phyloP scores from a whole-genome alignment of 306 rosid genomes.

The Vachellia pachyceras region DNA sequence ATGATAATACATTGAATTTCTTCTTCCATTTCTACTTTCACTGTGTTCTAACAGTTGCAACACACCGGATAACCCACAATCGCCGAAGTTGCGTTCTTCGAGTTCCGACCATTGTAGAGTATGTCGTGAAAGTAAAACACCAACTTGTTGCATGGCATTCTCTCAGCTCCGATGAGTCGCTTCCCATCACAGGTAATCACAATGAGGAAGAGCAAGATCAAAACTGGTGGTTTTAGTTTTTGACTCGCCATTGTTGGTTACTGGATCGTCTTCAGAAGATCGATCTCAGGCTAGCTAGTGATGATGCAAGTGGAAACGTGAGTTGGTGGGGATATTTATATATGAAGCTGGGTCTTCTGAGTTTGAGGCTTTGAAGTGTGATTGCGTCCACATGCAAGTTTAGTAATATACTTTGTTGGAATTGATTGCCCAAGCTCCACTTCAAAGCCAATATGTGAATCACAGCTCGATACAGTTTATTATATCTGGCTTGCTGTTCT shows the following conservation, averaged over 20 bases:
- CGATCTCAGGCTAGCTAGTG: neutral
- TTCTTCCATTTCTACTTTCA: too few relatives aligned
- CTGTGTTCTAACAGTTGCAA: too few relatives aligned
- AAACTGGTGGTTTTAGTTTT: neutral
- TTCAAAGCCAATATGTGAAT: slow-evolving; percentile 11
- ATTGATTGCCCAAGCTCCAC: neutral
- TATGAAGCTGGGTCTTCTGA: neutral
- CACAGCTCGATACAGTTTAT: neutral
- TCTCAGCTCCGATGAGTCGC: neutral
- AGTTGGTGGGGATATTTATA: too few relatives aligned
- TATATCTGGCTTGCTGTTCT: neutral
- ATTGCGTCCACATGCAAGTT: neutral
- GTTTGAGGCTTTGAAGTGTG: neutral
- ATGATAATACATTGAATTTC: too few relatives aligned
- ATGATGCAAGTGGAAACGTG: neutral
- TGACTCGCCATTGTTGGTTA: neutral
- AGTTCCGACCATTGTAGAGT: slow-evolving; percentile 47
- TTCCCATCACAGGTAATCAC: neutral
- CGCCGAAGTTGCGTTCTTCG: slow-evolving; percentile 36
- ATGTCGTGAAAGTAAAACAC: slow-evolving; percentile 60
- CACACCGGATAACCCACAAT: slow-evolving; percentile 35
- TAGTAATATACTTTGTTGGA: neutral
- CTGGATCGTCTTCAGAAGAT: neutral
- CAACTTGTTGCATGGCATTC: slow-evolving; percentile 47
- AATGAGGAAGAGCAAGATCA: neutral